Percentiles rank a stretch among this genome's conserved stretches.
phyloP scores from a whole-genome alignment of 2,329 filamentous ascomycete species.

The Aspergillus latus region DNA sequence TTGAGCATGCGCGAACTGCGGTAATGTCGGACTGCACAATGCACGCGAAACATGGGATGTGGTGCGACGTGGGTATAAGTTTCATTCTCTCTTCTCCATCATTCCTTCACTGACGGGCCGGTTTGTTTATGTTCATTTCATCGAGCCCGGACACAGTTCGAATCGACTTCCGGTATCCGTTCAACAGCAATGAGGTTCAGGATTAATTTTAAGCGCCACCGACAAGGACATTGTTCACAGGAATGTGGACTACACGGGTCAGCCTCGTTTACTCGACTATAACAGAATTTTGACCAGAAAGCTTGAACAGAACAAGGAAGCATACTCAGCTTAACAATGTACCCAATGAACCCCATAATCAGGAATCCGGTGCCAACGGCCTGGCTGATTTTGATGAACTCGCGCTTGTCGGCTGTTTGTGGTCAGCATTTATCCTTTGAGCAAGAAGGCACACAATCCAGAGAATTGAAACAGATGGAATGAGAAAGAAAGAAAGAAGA shows the following conservation, averaged over 20 bases:
- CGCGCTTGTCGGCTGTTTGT: conserved; percentile 54
- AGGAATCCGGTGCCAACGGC: conserved; percentile 61
- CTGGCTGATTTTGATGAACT: conserved; percentile 62
- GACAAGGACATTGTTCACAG: conserved; percentile 53
- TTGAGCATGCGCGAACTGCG: neutral
- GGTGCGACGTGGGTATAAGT: conserved; percentile 8
- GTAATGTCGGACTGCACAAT: neutral
- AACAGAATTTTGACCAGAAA: too few species aligned
- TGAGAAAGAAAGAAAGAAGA: neutral
- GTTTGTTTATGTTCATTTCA: neutral
- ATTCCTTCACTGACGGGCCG: neutral
- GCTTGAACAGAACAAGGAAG: conserved; percentile 9
- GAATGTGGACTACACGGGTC: conserved; percentile 47
- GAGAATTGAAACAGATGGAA: too few species aligned
- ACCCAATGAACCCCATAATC: conserved; percentile 59
- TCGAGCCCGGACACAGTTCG: neutral
- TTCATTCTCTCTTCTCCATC: neutral
- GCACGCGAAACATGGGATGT: neutral
- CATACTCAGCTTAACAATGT: conserved; percentile 61
- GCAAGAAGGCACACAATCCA: neutral
- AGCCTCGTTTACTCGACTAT: conserved; percentile 9
- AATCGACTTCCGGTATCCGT: neutral
- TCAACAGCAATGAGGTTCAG: neutral
- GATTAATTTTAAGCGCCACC: conserved; percentile 42
- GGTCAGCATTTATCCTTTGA: neutral